Evolutionary conservation across 2,329 filamentous ascomycete genomes (phyloP).

Genomic region (Periconia sp.): DNA sequence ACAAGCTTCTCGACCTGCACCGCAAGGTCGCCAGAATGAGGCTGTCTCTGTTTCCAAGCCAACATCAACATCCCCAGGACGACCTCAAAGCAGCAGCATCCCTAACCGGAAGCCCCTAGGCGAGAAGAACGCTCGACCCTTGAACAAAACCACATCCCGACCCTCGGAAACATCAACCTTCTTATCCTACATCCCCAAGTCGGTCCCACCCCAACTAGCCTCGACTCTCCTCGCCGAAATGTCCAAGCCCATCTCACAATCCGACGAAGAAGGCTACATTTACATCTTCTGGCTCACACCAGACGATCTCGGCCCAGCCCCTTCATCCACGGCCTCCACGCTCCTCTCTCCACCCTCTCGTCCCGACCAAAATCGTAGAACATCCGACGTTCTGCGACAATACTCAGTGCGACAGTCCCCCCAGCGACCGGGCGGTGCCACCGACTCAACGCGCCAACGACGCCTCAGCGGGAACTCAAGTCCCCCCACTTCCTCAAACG

Average conservation of each 20-base stretch:
- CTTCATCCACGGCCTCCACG: conserved; percentile 48
- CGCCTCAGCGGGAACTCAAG: no score
- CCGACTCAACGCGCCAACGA: conserved; percentile 8
- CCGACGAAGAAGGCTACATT: conserved; percentile 83
- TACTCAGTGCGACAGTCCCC: conserved; percentile 27
- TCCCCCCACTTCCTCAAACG: background rate
- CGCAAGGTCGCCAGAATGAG: conserved; percentile 8
- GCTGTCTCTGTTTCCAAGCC: conserved; percentile 3
- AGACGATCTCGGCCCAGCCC: conserved; percentile 59
- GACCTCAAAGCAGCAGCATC: conserved; percentile 12
- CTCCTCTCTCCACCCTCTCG: conserved; percentile 58
- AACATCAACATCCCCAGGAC: conserved; percentile 4
- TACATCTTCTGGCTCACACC: conserved; percentile 96
- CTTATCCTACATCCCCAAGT: conserved; percentile 69
- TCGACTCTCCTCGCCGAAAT: conserved; percentile 76
- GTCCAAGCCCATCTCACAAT: conserved; percentile 69
- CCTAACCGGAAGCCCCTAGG: conserved; percentile 27
- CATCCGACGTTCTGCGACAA: conserved; percentile 36
- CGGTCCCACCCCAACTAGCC: conserved; percentile 66
- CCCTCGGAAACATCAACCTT: conserved; percentile 46
- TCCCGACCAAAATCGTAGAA: conserved; percentile 27
- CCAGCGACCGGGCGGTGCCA: conserved; percentile 6
- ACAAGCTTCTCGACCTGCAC: conserved; percentile 2
- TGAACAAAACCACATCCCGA: conserved; percentile 20
- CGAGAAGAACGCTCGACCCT: conserved; percentile 23